Base-by-base conservation (phyloP, 1,139 yeast species). In the Entelexis paramagnoliae region DNA sequence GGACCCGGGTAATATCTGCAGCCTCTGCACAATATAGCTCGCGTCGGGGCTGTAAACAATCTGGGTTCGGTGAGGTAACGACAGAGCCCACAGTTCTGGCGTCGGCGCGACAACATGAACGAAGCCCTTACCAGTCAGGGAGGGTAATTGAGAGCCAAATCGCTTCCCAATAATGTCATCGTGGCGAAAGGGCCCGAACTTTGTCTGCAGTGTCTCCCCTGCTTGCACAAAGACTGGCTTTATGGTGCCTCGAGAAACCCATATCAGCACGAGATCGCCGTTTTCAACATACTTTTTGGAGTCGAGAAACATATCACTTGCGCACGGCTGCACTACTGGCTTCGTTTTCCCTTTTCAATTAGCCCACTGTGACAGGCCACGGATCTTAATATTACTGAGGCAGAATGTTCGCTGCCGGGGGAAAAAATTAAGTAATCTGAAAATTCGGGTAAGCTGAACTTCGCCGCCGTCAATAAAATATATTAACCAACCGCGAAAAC, bases 31-130 rank as follows among this genome's bases (percentile, higher is more conserved):
- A 53, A 93, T 88, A 63, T 87, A 91, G 29, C 95, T 80, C 2
- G 96, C 84, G 64, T 93, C 99, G 9, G 95, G 95, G 0, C 96
- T 85, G 65, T 93, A 93, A 0, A 93, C 97, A 60, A 93, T 91
- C 70, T 93, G 99, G 0, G 99, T 93, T 66, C 99, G 76, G 66
- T 93, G 99, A 1, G 98, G 97, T 48, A 93, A 72, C 0, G 96
- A 87, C 30, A 86, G 65, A 0, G 96, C 84, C 99, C 99, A 93
- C 35, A 91, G 70, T 67, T 93, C 99, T 0, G 99, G 93, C 0
- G 95, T 82, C 1, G 98, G 97, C 54, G 84, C 89, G 47, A 93
- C 68, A 30, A 91, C 72, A 64, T 91, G 95, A 47, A 93, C 79
- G 63, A 87, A 93, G 0, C 98, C 98, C 58, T 79, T 77, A 1